Conservation (phyloP, 2,329 filamentous ascomycete genomes). For the Exophiala sideris region DNA sequence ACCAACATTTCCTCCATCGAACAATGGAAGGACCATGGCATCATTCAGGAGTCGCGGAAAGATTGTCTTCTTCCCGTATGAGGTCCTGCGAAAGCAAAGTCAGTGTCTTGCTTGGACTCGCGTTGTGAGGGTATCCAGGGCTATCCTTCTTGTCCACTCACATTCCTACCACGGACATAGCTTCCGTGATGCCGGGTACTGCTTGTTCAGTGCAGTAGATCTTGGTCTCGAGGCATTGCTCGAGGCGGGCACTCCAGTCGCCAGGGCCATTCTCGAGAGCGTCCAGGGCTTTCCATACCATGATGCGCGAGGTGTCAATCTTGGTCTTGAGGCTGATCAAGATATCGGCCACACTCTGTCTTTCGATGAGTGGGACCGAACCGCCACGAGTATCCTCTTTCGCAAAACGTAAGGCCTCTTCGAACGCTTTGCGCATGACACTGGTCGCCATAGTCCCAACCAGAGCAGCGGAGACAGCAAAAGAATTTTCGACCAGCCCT, state of each 20-base stretch:
- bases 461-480: constrained; percentile 46
- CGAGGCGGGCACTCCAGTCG: constrained; percentile 40
- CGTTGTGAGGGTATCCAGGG: too few species aligned
- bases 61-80: constrained; percentile 42
- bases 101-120: too few species aligned
- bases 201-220: constrained; percentile 50
- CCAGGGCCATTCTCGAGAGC: constrained; percentile 43
- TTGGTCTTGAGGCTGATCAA: constrained; percentile 52
- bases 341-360: constrained; percentile 51
- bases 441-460: constrained; percentile 55
- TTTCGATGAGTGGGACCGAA: constrained; percentile 42
- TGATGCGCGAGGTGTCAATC: constrained; percentile 45
- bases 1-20: constrained; percentile 55
- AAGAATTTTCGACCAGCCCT: constrained; percentile 41
- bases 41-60: constrained; percentile 45
- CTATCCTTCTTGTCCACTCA: constrained; percentile 27
- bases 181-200: constrained; percentile 47
- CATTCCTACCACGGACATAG: constrained; percentile 53
- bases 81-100: constrained; percentile 6
- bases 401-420: constrained; percentile 50
- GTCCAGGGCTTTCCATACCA: constrained; percentile 53
- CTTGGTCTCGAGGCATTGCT: constrained; percentile 50
- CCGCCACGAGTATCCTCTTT: constrained; percentile 46
- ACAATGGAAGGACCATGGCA: constrained; percentile 47
- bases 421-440: constrained; percentile 53